Evolutionary conservation across 768 basidiomycete species (phyloP), one percentile per base, ranked within the genome.

Genomic region (Serendipita indica): DNA sequence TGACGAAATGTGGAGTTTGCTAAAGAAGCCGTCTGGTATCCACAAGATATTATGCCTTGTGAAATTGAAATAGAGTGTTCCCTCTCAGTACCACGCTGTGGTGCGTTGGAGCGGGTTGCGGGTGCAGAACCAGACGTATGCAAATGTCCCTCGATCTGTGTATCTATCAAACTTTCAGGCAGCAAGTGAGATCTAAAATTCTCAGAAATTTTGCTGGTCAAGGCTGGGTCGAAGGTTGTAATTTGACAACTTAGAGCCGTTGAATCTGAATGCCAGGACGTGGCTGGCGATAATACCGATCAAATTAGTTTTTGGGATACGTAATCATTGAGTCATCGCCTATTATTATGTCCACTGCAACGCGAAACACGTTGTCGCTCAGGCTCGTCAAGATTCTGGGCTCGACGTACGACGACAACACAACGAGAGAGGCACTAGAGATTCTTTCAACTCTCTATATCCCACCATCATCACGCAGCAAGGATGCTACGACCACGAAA

Each of bases 311-410:
- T 10, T 10, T 10, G n/a, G 10, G 35, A 10, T 10, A n/a, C 35
- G 10, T n/a, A n/a, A n/a, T 37, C 35, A 37, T 37, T n/a, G 35
- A 37, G 10, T 37, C 35, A n/a, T n/a, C 35, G n/a, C 10, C 35
- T 37, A 10, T n/a, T n/a, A n/a, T n/a, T 10, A 37, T 10, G n/a
- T 37, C 35, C 35, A 37, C 35, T 37, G n/a, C 35, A 10, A 37
- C 10, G n/a, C 49, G 64, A 58, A 73, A 73, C 58, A 90, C 92
- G 1, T 77, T 93, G 37, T 81, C 89, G n/a, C 71, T 86, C 0
- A 77, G 92, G 10, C 73, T 94, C n/a, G 92, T 90, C 70, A 96
- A 96, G 70, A 84, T 93, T 61, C 74, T 94, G 18, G 82, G 86
- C 33, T 84, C 84, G 1, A 84, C 78, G 52, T 90, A 84, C 60